Base-by-base conservation (phyloP, 2,329 filamentous ascomycete genomes). In the Talaromyces sp. region DNA sequence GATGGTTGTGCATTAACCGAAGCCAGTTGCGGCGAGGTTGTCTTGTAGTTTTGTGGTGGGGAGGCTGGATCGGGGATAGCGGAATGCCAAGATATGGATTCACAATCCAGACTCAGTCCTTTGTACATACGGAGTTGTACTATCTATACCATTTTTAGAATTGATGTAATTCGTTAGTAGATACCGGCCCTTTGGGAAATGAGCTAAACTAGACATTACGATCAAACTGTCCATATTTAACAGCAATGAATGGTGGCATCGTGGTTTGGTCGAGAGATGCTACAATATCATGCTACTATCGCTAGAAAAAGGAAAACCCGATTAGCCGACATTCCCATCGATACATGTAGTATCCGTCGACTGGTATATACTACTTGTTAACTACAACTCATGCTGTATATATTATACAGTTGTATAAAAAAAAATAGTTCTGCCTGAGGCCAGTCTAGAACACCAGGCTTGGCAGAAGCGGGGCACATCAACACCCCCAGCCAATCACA, bases 391-490 rank as follows among this genome's bases (percentile, higher is more conserved):
- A 14, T 7, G 16, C 6, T 23, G 5, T 5, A 6, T 5, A 10
- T 5, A 14, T 8, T 14, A 16, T 14, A n/a, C 5, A 40, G 1
- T 5, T 27, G 44, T 47, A 47, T 18, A 47, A 18, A 47, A 47
- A 27, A 23, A 23, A 23, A 23, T 23, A 23, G 23, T 3, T 7
- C 50, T 50, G 60, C 50, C 56, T 59, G 4, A 56, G 60, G 60
- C 56, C 51, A 51, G 40, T 58, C 60, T 62, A 62, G 60, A 62
- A 47, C 56, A 8, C n/a, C 56, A 18, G 50, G 18, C 60, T 58
- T 55, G 60, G 60, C 59, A 57, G 18, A 53, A 6, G 42, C 31
- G 34, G 51, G 23, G 44, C 16, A 18, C n/a, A 14, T 5, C n/a
- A 23, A 3, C 18, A 4, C 8, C 10, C 1, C n/a, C 44, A 27